phyloP scores from a whole-genome alignment of 306 rosid genomes.

The Corylus americana region DNA sequence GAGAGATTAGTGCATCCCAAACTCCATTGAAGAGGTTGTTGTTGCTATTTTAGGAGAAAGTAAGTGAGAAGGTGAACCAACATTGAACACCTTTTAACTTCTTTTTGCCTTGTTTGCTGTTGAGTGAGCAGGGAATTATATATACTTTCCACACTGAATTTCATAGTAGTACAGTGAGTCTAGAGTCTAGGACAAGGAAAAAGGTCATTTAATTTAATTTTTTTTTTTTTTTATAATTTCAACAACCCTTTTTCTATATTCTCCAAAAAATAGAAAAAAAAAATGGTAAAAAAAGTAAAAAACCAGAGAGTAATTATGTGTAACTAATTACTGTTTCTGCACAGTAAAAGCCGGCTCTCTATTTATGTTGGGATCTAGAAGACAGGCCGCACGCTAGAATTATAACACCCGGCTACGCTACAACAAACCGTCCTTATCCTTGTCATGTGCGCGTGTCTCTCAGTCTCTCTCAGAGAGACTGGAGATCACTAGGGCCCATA shows the following conservation, averaged over 20 bases:
- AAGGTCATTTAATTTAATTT: too few species aligned
- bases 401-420: background rate
- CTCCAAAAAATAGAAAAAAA: too few species aligned
- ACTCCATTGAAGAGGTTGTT: constrained; percentile 58
- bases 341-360: constrained; percentile 20
- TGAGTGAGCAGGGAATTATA: background rate
- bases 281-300: too few species aligned
- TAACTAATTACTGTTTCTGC: background rate
- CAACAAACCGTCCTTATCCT: constrained; percentile 17
- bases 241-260: too few species aligned
- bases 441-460: constrained; percentile 9
- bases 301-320: background rate
- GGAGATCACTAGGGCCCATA: background rate
- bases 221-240: too few species aligned
- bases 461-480: background rate
- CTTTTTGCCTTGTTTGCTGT: constrained; percentile 13
- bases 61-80: constrained; percentile 29
- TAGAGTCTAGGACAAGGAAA: background rate
- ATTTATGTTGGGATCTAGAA: constrained; percentile 59
- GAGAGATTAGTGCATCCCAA: constrained; percentile 31
- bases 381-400: constrained; percentile 56
- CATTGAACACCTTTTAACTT: constrained; percentile 24
- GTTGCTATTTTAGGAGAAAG: constrained; percentile 57
- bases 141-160: constrained; percentile 12
- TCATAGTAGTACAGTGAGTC: background rate